These are phyloP conservation scores for Phaeotremella skinneri DNA, from an alignment of 768 basidiomycete species.

Conservation along the genomic window DNA sequence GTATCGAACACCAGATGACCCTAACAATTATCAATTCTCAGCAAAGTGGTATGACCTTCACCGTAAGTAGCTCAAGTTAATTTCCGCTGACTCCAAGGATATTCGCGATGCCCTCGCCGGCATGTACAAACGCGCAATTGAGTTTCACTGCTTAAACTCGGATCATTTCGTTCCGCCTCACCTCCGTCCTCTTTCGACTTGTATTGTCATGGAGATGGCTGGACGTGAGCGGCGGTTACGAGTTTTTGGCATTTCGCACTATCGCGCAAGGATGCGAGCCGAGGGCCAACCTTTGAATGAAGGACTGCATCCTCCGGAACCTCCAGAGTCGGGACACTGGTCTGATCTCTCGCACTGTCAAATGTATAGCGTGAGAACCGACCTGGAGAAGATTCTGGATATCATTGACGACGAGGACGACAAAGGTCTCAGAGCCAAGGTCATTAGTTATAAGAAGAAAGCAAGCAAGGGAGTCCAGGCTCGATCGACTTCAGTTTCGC, in stretches of 20 bases:
- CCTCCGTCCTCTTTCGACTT: constrained; percentile 68
- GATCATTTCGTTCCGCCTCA: constrained; percentile 61
- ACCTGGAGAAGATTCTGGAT: constrained; percentile 11
- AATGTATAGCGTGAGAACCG: constrained; percentile 12
- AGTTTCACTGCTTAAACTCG: constrained; percentile 26
- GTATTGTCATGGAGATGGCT: constrained; percentile 71
- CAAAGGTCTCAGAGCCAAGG: background rate
- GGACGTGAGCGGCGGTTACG: constrained; percentile 84
- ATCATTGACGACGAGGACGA: constrained; percentile 6
- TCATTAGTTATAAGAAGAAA: background rate
- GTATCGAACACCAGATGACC: constrained; percentile 25
- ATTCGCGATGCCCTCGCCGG: constrained; percentile 21
- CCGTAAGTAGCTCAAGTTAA: constrained; percentile 7
- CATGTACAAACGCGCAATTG: constrained; percentile 30
- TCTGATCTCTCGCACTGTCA: constrained; percentile 19
- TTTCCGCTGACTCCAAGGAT: constrained; percentile 13
- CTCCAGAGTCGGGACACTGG: constrained; percentile 30
- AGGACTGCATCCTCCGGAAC: constrained; percentile 12
- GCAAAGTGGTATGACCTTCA: constrained; percentile 21
- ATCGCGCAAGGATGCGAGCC: constrained; percentile 61
- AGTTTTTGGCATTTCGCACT: constrained; percentile 73
- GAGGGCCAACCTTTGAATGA: constrained; percentile 58
- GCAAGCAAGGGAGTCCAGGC: background rate
- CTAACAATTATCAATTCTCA: constrained; percentile 21
- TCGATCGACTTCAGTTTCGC: background rate